These are phyloP conservation scores for Talaromyces sp. DNA, from an alignment of 2,329 filamentous ascomycete genomes.

Conservation along the genomic window DNA sequence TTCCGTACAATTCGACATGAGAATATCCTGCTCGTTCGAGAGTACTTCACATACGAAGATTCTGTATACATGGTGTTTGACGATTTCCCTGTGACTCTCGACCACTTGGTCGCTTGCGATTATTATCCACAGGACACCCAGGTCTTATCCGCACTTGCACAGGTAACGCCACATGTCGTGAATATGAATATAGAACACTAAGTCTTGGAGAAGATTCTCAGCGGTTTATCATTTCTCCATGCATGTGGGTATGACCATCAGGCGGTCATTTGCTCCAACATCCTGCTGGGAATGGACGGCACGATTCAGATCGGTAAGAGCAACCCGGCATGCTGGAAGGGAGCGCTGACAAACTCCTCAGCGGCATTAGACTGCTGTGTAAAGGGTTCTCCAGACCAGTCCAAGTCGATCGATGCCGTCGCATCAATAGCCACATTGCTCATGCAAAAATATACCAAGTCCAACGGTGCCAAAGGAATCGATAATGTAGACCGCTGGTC, in stretches of 20 bases:
- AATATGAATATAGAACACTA: not conserved
- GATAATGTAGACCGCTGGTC: not conserved
- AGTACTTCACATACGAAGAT: not conserved
- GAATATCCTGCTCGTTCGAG: not conserved
- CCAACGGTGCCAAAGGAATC: not conserved
- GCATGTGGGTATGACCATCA: not conserved
- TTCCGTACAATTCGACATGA: not conserved
- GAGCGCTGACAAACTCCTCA: not conserved
- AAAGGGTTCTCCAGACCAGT: not conserved
- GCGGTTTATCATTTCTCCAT: not conserved
- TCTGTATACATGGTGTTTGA: not conserved
- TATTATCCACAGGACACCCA: not conserved
- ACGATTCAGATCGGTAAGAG: not conserved
- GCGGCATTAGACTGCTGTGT: not conserved
- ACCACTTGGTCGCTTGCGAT: not conserved
- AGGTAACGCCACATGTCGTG: not conserved
- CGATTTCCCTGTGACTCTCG: not conserved
- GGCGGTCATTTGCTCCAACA: not conserved
- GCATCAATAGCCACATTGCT: not conserved
- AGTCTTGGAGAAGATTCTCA: not conserved
- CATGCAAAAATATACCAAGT: not conserved
- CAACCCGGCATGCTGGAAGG: not conserved
- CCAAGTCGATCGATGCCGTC: not conserved
- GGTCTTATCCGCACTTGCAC: not conserved
- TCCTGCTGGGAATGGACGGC: not conserved